phyloP scores from a whole-genome alignment of 306 rosid species.

The Nissolia schottii region DNA sequence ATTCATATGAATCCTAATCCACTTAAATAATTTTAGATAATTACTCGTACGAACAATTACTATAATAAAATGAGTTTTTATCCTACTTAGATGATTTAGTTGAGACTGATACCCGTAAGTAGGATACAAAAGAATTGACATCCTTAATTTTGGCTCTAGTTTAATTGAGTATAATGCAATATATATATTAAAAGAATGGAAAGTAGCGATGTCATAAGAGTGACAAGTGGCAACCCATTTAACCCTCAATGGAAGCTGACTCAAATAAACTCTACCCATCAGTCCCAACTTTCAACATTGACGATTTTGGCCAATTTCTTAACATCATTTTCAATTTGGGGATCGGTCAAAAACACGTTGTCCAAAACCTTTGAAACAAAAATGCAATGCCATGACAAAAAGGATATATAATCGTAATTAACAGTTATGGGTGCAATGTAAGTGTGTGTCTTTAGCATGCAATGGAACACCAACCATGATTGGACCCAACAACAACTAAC shows the following conservation, averaged over 20 bases:
- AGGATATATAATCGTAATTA: slow-evolving; percentile 5
- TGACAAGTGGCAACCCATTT: too few species aligned
- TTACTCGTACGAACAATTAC: too few species aligned
- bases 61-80: too few species aligned
- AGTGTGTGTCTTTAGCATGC: neutral
- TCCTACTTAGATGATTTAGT: too few species aligned
- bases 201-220: too few species aligned
- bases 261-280: neutral
- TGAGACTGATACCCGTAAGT: too few species aligned
- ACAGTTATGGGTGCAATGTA: slow-evolving; percentile 18
- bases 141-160: too few species aligned
- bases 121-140: too few species aligned
- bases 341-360: neutral
- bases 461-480: slow-evolving; percentile 16
- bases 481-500: slow-evolving; percentile 21
- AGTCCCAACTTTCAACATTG: neutral
- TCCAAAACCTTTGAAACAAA: neutral
- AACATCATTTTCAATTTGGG: neutral
- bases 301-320: neutral
- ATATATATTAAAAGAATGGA: too few species aligned
- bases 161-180: too few species aligned
- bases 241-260: neutral
- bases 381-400: neutral
- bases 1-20: too few species aligned
- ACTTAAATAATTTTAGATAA: too few species aligned